These are phyloP conservation scores for Xylariales sp. DNA, from an alignment of 2,329 filamentous ascomycete genomes.

Conservation along the genomic window DNA sequence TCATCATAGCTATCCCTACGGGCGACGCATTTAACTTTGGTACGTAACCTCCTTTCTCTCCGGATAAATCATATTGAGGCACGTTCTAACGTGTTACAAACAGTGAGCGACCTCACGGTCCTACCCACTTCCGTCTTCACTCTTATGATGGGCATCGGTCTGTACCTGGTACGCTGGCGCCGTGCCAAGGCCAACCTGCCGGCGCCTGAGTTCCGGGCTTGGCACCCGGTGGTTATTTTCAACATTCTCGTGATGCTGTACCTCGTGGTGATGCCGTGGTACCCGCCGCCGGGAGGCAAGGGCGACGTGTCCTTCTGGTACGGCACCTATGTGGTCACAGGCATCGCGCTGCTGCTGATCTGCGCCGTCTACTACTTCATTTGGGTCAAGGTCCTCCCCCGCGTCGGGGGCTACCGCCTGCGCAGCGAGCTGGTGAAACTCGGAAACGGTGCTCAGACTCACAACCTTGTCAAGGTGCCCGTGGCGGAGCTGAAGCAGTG, in stretches of 20 bases:
- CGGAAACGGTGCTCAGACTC: constrained; percentile 38
- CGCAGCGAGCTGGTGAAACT: constrained; percentile 41
- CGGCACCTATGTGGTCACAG: constrained; percentile 47
- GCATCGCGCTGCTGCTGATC: constrained; percentile 36
- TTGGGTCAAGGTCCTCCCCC: constrained; percentile 42
- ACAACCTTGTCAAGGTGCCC: constrained; percentile 43
- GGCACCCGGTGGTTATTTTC: constrained; percentile 40
- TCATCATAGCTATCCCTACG: constrained; percentile 56
- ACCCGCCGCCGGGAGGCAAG: constrained; percentile 41
- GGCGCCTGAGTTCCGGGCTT: constrained; percentile 36
- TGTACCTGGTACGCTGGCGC: constrained; percentile 3
- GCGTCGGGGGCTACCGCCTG: constrained; percentile 36
- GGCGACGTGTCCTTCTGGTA: constrained; percentile 57
- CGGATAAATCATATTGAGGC: background rate
- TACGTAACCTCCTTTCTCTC: constrained; percentile 16
- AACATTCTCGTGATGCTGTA: constrained; percentile 41
- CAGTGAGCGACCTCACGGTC: constrained; percentile 6
- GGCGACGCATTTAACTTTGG: constrained; percentile 63
- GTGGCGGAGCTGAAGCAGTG: constrained; percentile 34
- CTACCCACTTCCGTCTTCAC: constrained; percentile 5
- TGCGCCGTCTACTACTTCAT: constrained; percentile 45
- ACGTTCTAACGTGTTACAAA: background rate
- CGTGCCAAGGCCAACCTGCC: constrained; percentile 18
- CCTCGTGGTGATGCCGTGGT: constrained; percentile 51
- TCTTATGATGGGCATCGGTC: constrained; percentile 1